Evolutionary conservation across 345 rosid genomes (phyloP).

Genomic region (Citrus medica): DNA sequence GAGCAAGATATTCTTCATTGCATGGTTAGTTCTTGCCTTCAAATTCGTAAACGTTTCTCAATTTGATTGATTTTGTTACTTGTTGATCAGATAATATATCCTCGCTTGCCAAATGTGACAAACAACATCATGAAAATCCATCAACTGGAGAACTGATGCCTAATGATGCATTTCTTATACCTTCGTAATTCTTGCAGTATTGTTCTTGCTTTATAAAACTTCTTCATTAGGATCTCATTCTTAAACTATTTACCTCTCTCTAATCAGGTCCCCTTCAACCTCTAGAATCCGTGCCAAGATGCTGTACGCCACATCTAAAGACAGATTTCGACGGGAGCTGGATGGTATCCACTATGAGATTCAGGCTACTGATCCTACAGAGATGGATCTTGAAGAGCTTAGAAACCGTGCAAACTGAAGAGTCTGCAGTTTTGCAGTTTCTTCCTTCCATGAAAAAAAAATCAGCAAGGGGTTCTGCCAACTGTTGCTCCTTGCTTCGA

Average conservation of each 20-base stretch:
- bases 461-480: not conserved
- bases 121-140: not conserved
- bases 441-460: not conserved
- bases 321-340: constrained; percentile 63
- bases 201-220: not conserved
- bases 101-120: not conserved
- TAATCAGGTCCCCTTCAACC: constrained; percentile 64
- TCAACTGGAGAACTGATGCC: not conserved
- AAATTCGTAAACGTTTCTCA: not conserved
- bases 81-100: not conserved
- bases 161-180: no score
- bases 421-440: not conserved
- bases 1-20: constrained; percentile 80
- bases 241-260: not conserved
- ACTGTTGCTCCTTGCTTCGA: constrained; percentile 10
- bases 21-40: constrained; percentile 47
- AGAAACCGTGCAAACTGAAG: constrained; percentile 60
- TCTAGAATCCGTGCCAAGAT: constrained; percentile 70
- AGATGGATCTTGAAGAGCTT: constrained; percentile 69
- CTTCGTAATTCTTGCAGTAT: not conserved
- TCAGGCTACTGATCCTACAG: constrained; percentile 85
- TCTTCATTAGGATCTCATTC: not conserved
- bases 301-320: constrained; percentile 74
- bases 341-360: constrained; percentile 78
- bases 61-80: not conserved